A percentile compares a stretch with the other conserved stretches of the same genome.
These are phyloP conservation scores for Asterophora parasitica DNA, from an alignment of 768 basidiomycete genomes.

Conservation along the genomic window DNA sequence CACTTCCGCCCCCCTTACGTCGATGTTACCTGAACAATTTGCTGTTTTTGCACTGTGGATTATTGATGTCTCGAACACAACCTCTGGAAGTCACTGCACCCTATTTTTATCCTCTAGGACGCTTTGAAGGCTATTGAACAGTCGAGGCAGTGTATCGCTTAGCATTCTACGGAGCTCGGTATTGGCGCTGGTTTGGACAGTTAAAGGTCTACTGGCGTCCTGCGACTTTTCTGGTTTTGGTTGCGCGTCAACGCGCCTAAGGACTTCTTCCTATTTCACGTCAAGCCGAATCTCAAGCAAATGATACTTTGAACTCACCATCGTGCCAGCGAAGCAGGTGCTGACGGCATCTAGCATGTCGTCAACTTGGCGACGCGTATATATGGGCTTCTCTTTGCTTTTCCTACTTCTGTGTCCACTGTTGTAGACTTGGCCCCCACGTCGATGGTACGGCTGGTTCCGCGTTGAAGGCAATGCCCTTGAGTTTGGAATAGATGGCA, in stretches of 20 bases:
- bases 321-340: slow-evolving; percentile 10
- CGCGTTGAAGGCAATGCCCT: not conserved
- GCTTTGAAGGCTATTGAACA: slow-evolving; percentile 10
- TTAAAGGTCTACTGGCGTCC: not conserved
- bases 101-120: slow-evolving; percentile 7
- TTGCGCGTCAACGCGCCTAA: slow-evolving; percentile 4
- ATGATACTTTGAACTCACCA: not conserved
- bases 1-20: no score
- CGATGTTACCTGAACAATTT: no score
- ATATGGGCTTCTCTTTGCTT: slow-evolving; percentile 12
- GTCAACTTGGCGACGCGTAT: slow-evolving; percentile 13
- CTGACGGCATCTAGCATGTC: slow-evolving; percentile 13
- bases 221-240: not conserved
- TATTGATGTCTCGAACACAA: not conserved
- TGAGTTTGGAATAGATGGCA: no score
- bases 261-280: slow-evolving; percentile 6
- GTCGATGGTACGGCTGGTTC: slow-evolving; percentile 2
- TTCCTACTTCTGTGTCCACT: slow-evolving; percentile 6
- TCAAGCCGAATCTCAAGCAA: not conserved
- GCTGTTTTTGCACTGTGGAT: no score
- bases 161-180: slow-evolving; percentile 4
- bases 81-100: not conserved
- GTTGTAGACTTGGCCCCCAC: slow-evolving; percentile 1
- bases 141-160: slow-evolving; percentile 4
- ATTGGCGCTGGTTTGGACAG: not conserved